Evolutionary conservation across 306 rosid genomes (phyloP), one percentile per base, ranked within the genome.

Genomic region (Gynostemma pentaphyllum): DNA sequence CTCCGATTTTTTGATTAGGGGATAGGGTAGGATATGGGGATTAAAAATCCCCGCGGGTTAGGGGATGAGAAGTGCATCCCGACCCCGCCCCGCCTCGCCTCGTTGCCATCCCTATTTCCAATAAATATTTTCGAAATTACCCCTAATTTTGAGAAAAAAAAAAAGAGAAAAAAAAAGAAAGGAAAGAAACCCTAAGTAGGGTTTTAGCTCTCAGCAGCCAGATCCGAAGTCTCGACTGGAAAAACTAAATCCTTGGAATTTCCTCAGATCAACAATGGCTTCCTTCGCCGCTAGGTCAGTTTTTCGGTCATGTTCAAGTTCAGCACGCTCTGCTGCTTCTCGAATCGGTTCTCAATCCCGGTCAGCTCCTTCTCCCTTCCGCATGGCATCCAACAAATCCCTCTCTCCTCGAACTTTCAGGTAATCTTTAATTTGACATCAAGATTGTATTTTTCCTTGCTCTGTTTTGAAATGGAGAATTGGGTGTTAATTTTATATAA

Each of bases 221-320:
- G 2, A 21, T 57, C n/a, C n/a, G n/a, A n/a, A 5, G 16, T 21
- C 64, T 13, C 30, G 5, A 36, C 18, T 7, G 39, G 5, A 59
- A 10, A 16, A 10, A 37, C 65, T 23, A 2, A 51, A 51, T 51
- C 59, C 16, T 37, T 29, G 5, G 19, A 27, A 28, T 46, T 28
- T 42, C 66, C 77, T 37, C 65, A 40, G 62, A 41, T 49, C 45
- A 67, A 15, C 73, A 77, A 88, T 88, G 96, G 90, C 96, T 19
- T 75, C 89, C 50, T 39, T 80, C 63, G 83, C 88, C 66, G 82
- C 83, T 29, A 83, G 96, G 75, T 87, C 87, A n/a, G 60, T 83
- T 18, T 70, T 85, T 70, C 90, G 97, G 24, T 87, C 94, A 34
- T 70, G 72, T 74, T 80, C 79, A 22, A 19, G 47, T 23, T 67